phyloP scores from a whole-genome alignment of 257 asterid genomes.

The Solanum virginianum region DNA sequence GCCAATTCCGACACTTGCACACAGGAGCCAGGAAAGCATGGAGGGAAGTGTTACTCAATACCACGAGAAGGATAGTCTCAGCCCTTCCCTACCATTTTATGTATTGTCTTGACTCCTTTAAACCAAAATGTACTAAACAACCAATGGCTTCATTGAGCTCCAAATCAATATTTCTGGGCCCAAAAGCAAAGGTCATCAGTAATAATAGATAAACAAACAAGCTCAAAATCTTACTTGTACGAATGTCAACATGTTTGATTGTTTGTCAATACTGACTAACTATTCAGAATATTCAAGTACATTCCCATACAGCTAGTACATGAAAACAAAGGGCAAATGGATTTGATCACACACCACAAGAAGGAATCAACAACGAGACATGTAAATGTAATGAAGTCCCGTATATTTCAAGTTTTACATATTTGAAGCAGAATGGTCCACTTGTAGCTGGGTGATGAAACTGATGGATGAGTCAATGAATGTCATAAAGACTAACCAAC shows the following conservation, averaged over 20 bases:
- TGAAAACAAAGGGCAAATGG: background rate
- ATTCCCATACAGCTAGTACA: background rate
- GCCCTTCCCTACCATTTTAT: background rate
- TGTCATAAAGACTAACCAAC: constrained; percentile 53
- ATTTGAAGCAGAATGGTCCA: background rate
- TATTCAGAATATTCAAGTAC: background rate
- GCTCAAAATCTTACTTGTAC: background rate
- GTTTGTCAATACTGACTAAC: background rate
- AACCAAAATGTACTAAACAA: background rate
- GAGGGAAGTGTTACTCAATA: background rate
- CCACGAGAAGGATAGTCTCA: background rate
- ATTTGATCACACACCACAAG: background rate
- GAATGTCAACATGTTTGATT: background rate
- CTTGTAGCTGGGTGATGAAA: background rate
- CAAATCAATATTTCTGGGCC: background rate
- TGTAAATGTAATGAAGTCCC: background rate
- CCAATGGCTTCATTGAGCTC: background rate
- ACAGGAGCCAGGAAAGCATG: background rate
- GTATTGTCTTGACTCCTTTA: background rate
- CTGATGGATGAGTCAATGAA: background rate
- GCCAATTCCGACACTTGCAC: background rate
- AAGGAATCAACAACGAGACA: background rate
- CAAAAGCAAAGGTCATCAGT: background rate
- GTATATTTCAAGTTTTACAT: background rate
- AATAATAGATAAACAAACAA: background rate